Evolutionary conservation across 1,284 basidiomycete genomes (phyloP), one percentile per base, ranked within the genome.

Genomic region (Cutaneotrichosporon arboriforme): DNA sequence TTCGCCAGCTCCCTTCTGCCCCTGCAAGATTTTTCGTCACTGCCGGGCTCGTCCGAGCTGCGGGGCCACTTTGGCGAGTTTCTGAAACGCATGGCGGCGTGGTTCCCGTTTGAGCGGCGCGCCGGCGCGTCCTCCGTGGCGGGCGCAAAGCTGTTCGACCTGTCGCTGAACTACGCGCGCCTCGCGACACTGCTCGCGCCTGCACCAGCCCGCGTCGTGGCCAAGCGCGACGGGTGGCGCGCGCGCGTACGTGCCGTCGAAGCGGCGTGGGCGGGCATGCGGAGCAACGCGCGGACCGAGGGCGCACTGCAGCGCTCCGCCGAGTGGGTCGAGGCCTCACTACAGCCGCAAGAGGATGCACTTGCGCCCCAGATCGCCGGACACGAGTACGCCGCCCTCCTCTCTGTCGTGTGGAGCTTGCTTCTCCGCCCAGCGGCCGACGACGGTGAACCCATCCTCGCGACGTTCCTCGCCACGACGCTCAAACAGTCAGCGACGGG

Each of bases 351-450:
- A 17, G 12, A 44, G 4, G 57, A 65, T 63, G 80, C 63, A 65
- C 74, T 71, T 68, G 77, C 65, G 57, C 81, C 77, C 14, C 54
- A 72, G 0, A 75, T 92, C 46, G 79, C 81, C 12, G 74, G 83
- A 1, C 66, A 78, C n/a, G 79, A 83, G 13, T 94, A 91, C 73
- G 65, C 74, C 3, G 79, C 84, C 1, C 78, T 93, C 26, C 76
- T 91, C 18, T 89, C 90, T 2, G 87, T 89, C 2, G 79, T 94
- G 41, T 94, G 90, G 88, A 81, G 84, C 22, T 76, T 96, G 42
- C 68, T 92, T 47, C 84, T 81, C 64, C 79, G 76, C 44, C 70
- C 0, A 23, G 35, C 21, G 23, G 36, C 15, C 41, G 33, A 31
- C 13, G 26, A 31, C 26, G 45, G 4, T 18, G 21, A 8, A 3